Base-by-base conservation (phyloP, 768 basidiomycete genomes). In the Gelatoporia subvermispora region DNA sequence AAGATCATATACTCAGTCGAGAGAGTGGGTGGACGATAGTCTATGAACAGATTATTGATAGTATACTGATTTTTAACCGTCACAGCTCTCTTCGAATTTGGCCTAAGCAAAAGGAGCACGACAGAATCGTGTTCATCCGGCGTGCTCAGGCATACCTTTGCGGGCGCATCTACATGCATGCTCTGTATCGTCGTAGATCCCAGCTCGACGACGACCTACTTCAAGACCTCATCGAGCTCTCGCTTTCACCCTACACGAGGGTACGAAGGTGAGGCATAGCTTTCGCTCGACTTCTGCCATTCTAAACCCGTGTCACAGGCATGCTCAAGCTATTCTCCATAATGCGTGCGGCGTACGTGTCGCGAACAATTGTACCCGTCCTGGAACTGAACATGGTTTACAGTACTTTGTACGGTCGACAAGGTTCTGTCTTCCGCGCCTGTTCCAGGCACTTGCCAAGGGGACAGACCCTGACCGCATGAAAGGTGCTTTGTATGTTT, bases 401-500 rank as follows among this genome's bases (percentile, higher is more conserved):
- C 56, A 87, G 84, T 81, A 82, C 60, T 89, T 79, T 49, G 71
- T 87, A 35, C 78, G 85, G 48, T 86, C 87, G 5, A 88, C 84
- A 23, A 75, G 81, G 58, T 77, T 78, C 52, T 72, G 77, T 38
- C 70, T 88, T 23, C 82, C 85, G 4, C 65, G 68, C 18, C 65
- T 87, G 40, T 81, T 84, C 57, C 71, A 75, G 50, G 80, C 84
- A 4, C 66, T 90, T 42, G 66, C 67, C 47, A 85, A 81, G 59
- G 92, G 88, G 5, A 83, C 78, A 49, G 91, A 94, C 60, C 87
- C 92, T 9, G 93, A 98, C 65, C 77, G 86, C 21, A 94, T 96
- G 83, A 98, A 98, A 69, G 95, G 95, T 8, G 92, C 91, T 16
- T 71, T 95, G 35, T 93, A 93, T 62, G 73, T 88, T 17, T 66